Percentiles rank a stretch among this genome's conserved stretches.
Conservation (phyloP, 2,329 filamentous ascomycete genomes). For the Acephala macrosclerotiorum region DNA sequence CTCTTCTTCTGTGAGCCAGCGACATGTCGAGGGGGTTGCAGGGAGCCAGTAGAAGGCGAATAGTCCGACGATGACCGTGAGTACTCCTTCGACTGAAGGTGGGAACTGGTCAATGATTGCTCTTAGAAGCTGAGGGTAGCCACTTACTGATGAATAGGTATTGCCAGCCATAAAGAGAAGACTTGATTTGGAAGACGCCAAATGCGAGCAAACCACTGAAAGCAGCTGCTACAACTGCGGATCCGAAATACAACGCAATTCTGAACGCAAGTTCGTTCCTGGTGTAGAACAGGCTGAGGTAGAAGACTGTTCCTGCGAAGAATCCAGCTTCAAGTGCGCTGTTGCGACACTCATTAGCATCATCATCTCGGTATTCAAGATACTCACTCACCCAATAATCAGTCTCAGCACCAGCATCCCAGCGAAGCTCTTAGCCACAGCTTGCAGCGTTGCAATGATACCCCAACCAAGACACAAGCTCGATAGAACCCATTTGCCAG, state of each 20-base stretch:
- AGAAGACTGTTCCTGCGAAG: slow-evolving; percentile 62
- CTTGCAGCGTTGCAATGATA: slow-evolving; percentile 50
- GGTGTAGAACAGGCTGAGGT: slow-evolving; percentile 57
- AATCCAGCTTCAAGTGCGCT: slow-evolving; percentile 58
- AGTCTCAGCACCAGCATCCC: slow-evolving; percentile 40
- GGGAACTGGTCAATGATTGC: not conserved
- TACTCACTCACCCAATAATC: not conserved
- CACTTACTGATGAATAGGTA: slow-evolving; percentile 38
- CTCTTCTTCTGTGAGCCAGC: slow-evolving; percentile 32
- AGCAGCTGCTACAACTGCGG: slow-evolving; percentile 49
- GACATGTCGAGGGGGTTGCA: slow-evolving; percentile 37
- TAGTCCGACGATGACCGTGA: slow-evolving; percentile 38
- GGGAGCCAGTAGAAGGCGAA: slow-evolving; percentile 37
- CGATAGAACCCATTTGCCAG: slow-evolving; percentile 51
- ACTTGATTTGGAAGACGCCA: slow-evolving; percentile 55
- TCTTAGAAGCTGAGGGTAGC: too few species aligned
- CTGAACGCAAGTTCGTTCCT: slow-evolving; percentile 44
- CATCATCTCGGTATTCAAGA: too few species aligned
- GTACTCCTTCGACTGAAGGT: slow-evolving; percentile 26
- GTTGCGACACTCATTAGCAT: too few species aligned
- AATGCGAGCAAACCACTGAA: slow-evolving; percentile 40
- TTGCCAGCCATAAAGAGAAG: slow-evolving; percentile 54
- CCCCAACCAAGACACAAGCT: slow-evolving; percentile 57
- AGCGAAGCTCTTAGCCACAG: slow-evolving; percentile 45
- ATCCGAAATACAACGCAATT: slow-evolving; percentile 53